Percentiles rank a stretch among this genome's conserved stretches.
These are phyloP conservation scores for Candida dubliniensis DNA, from an alignment of 1,139 yeast species.

Conservation along the genomic window DNA sequence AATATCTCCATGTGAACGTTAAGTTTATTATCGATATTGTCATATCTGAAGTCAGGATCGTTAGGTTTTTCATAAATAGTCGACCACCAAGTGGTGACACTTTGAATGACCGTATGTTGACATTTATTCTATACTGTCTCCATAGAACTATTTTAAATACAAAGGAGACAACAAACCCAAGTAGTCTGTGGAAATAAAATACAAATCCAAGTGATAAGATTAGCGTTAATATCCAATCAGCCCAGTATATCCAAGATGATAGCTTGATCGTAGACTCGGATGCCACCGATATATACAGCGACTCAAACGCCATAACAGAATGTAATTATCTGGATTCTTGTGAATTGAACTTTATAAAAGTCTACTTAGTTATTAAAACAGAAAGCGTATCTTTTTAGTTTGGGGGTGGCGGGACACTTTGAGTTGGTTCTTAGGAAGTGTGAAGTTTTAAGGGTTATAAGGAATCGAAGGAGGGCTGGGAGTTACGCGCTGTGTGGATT, in stretches of 20 bases:
- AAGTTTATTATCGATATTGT: slow-evolving; percentile 70
- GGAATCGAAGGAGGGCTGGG: too few relatives aligned
- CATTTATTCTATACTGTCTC: slow-evolving; percentile 54
- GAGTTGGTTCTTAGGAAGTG: too few relatives aligned
- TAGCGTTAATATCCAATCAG: slow-evolving; percentile 75
- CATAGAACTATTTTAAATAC: slow-evolving; percentile 59
- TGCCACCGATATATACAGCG: slow-evolving; percentile 25
- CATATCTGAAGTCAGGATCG: slow-evolving; percentile 68
- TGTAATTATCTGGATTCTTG: too few relatives aligned
- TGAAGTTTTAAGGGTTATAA: too few relatives aligned
- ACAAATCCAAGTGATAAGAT: slow-evolving; percentile 62
- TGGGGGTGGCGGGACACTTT: too few relatives aligned
- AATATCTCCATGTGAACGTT: slow-evolving; percentile 85
- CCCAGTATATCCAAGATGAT: slow-evolving; percentile 80
- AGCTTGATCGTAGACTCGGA: slow-evolving; percentile 21
- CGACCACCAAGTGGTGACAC: slow-evolving; percentile 82
- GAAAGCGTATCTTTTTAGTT: too few relatives aligned
- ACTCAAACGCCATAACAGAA: slow-evolving; percentile 24
- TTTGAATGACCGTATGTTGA: slow-evolving; percentile 71
- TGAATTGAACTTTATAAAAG: too few relatives aligned
- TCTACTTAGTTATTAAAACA: too few relatives aligned
- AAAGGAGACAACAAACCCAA: slow-evolving; percentile 62
- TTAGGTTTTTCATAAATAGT: slow-evolving; percentile 70
- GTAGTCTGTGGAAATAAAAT: slow-evolving; percentile 72
- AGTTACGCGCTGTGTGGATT: too few relatives aligned